These are phyloP conservation scores for Lenwebbia sp. DNA, from an alignment of 345 rosid genomes.

Conservation along the genomic window DNA sequence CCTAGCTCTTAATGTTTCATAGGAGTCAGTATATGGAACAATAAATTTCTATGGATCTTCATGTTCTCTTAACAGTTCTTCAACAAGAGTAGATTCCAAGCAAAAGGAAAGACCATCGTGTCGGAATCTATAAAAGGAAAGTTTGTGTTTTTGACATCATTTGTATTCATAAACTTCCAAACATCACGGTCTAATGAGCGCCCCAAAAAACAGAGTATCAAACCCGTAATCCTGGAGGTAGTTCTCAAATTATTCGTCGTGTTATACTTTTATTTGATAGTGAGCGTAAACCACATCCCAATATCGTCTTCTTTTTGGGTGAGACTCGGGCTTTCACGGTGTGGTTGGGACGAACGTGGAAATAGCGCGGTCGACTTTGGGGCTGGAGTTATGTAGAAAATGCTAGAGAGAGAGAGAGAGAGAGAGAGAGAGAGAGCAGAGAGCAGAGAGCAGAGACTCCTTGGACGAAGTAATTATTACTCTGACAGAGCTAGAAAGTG, in stretches of 20 bases:
- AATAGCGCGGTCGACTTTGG: background rate
- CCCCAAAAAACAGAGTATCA: background rate
- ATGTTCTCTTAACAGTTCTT: background rate
- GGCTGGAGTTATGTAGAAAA: conserved; percentile 1
- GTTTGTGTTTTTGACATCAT: background rate
- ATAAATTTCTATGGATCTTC: background rate
- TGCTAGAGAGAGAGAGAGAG: conserved; percentile 1
- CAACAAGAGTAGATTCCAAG: background rate
- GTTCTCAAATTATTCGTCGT: background rate
- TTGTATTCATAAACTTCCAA: background rate
- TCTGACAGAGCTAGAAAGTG: background rate
- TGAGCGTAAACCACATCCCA: too few species aligned
- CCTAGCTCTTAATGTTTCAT: background rate
- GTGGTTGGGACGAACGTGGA: background rate
- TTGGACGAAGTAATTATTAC: background rate
- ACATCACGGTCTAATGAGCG: background rate
- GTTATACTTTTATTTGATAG: background rate
- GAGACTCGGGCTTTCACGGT: background rate
- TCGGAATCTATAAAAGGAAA: background rate
- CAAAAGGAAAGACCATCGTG: background rate
- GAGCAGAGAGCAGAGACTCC: too few species aligned
- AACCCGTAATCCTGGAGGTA: background rate
- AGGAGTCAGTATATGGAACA: background rate
- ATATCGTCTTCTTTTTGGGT: background rate
- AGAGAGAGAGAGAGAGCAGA: too few species aligned